Conservation (phyloP, 2,329 filamentous ascomycete species). For the Akanthomyces uredinophilus region DNA sequence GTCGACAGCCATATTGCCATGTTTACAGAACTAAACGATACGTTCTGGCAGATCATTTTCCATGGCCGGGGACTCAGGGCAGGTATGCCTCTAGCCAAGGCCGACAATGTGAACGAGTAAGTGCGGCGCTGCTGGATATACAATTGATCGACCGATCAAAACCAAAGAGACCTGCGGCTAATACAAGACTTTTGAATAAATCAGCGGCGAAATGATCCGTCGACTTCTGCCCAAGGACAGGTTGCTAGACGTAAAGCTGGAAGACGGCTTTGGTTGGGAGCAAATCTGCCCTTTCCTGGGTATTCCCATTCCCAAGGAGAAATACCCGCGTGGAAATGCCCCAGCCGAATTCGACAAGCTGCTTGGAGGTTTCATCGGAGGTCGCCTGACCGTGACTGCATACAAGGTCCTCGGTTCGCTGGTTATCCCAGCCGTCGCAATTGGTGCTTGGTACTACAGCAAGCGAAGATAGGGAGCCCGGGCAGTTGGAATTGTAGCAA, state of each 20-base stretch:
- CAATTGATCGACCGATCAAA: no score
- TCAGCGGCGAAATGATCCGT: slow-evolving; percentile 23
- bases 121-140: background rate
- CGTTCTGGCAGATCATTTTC: background rate
- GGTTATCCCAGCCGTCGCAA: background rate
- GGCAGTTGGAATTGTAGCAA: background rate
- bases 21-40: background rate
- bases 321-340: slow-evolving; percentile 27
- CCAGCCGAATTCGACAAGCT: slow-evolving; percentile 24
- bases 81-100: slow-evolving; percentile 4
- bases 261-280: slow-evolving; percentile 33
- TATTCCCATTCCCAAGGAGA: slow-evolving; percentile 24
- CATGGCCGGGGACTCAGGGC: background rate
- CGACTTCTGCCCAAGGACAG: slow-evolving; percentile 23
- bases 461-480: background rate
- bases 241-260: slow-evolving; percentile 27
- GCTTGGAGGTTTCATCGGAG: background rate
- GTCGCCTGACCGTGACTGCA: background rate
- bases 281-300: slow-evolving; percentile 30
- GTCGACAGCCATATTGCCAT: slow-evolving; percentile 20
- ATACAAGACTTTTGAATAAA: background rate
- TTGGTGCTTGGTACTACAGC: slow-evolving; percentile 10
- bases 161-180: background rate
- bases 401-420: slow-evolving; percentile 3
- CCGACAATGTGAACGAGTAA: slow-evolving; percentile 1